Conservation (phyloP, 805 yeast genomes). For the Candida coleopterorum region DNA sequence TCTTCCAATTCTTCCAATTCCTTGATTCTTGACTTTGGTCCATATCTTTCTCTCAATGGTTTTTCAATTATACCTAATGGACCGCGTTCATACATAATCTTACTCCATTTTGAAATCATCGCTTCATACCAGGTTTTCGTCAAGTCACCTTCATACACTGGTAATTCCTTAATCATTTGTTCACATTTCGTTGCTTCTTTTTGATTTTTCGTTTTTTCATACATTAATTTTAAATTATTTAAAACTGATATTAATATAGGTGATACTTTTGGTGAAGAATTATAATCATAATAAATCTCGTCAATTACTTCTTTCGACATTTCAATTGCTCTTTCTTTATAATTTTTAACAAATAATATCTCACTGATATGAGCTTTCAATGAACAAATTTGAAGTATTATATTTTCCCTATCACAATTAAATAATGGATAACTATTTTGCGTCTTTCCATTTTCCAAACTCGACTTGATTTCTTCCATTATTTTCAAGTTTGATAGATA, state of each 20-base stretch:
- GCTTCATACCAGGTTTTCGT: constrained; percentile 29
- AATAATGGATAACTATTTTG: constrained; percentile 34
- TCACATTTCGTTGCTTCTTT: constrained; percentile 24
- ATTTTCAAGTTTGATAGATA: constrained; percentile 31
- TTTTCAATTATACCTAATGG: constrained; percentile 40
- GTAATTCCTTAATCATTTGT: constrained; percentile 20
- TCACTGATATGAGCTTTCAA: constrained; percentile 37
- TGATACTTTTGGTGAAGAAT: constrained; percentile 21
- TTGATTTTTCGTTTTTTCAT: constrained; percentile 19
- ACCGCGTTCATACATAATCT: constrained; percentile 36
- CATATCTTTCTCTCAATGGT: constrained; percentile 35
- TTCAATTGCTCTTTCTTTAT: constrained; percentile 31
- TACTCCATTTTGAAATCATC: constrained; percentile 28
- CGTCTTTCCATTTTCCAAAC: constrained; percentile 10
- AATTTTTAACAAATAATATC: constrained; percentile 38
- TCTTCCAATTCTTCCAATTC: constrained; percentile 39
- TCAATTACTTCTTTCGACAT: constrained; percentile 41
- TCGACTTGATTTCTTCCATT: constrained; percentile 15
- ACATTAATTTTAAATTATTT: constrained; percentile 30
- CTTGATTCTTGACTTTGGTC: constrained; percentile 27
- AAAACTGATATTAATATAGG: constrained; percentile 28
- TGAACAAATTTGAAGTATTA: constrained; percentile 26
- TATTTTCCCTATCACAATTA: constrained; percentile 26
- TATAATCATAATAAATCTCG: constrained; percentile 27
- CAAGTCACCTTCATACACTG: constrained; percentile 20